Evolutionary conservation across 2,329 filamentous ascomycete species (phyloP).

Genomic region (Clonostachys sp.): DNA sequence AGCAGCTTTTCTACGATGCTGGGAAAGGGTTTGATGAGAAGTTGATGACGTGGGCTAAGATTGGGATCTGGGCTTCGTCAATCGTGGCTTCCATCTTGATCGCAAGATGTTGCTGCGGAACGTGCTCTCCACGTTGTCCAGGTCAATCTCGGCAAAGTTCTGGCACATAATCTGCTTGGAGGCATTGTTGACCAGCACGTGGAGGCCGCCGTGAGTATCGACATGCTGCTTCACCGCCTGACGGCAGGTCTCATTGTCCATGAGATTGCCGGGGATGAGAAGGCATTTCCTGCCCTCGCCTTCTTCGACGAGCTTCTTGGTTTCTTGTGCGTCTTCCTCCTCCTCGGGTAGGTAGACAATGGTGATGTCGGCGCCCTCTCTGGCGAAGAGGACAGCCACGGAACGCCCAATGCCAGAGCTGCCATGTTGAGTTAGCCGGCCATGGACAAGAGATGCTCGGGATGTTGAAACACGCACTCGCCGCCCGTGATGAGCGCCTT

Average conservation of each 20-base stretch:
- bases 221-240: slow-evolving; percentile 48
- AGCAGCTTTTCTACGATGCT: slow-evolving; percentile 49
- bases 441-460: no score
- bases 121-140: slow-evolving; percentile 48
- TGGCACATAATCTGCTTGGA: slow-evolving; percentile 50
- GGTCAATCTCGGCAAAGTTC: slow-evolving; percentile 47
- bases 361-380: slow-evolving; percentile 72
- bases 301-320: slow-evolving; percentile 64
- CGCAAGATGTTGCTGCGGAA: slow-evolving; percentile 51
- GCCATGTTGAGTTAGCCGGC: no score
- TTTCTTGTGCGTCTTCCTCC: slow-evolving; percentile 71
- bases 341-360: slow-evolving; percentile 75
- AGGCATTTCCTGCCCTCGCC: slow-evolving; percentile 40
- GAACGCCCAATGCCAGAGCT: slow-evolving; percentile 70
- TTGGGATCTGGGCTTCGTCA: slow-evolving; percentile 42
- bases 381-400: slow-evolving; percentile 71
- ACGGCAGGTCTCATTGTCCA: slow-evolving; percentile 42
- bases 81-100: slow-evolving; percentile 35
- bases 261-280: slow-evolving; percentile 42
- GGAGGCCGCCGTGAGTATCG: slow-evolving; percentile 35
- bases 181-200: slow-evolving; percentile 56
- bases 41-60: slow-evolving; percentile 38
- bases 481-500: slow-evolving; percentile 80
- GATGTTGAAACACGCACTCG: slow-evolving; percentile 40
- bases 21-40: slow-evolving; percentile 44